phyloP scores from a whole-genome alignment of 192 early-diverging fungal genomes.

The Entrophospora sp. region DNA sequence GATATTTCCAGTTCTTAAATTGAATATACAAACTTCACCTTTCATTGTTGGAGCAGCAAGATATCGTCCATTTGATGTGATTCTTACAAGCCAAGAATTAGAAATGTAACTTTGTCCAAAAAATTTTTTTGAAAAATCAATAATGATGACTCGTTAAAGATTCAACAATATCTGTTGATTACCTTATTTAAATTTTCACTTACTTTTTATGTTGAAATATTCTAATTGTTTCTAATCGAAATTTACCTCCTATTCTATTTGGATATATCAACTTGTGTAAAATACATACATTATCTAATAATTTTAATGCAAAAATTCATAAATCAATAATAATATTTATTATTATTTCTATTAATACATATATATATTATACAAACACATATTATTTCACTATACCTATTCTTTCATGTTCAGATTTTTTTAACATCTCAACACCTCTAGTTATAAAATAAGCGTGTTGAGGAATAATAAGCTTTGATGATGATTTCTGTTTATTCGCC shows the following conservation, averaged over 20 bases:
- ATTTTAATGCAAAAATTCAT: too few species aligned
- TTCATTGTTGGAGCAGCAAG: conserved; percentile 83
- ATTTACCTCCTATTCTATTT: conserved; percentile 51
- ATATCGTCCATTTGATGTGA: conserved; percentile 81
- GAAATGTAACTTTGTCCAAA: conserved; percentile 54
- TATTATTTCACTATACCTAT: too few species aligned
- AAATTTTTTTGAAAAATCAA: not conserved
- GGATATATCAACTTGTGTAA: conserved; percentile 86
- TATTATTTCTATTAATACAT: too few species aligned
- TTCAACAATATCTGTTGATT: too few species aligned
- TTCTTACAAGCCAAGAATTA: conserved; percentile 93
- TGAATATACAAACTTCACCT: conserved; percentile 81
- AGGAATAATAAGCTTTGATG: conserved; percentile 26
- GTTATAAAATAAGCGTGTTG: conserved; percentile 74
- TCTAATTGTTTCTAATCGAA: conserved; percentile 69
- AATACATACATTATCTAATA: conserved; percentile 78
- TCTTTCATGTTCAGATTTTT: conserved; percentile 69
- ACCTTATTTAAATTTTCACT: conserved; percentile 22
- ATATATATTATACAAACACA: too few species aligned
- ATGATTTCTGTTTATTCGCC: too few species aligned
- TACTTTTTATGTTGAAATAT: conserved; percentile 75
- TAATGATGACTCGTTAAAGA: too few species aligned
- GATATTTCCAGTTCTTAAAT: conserved; percentile 66
- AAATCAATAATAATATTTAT: too few species aligned
- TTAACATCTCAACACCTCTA: conserved; percentile 83